These are phyloP conservation scores for Cyberlindnera misumaiensis DNA, from an alignment of 805 yeast species.

Conservation along the genomic window DNA sequence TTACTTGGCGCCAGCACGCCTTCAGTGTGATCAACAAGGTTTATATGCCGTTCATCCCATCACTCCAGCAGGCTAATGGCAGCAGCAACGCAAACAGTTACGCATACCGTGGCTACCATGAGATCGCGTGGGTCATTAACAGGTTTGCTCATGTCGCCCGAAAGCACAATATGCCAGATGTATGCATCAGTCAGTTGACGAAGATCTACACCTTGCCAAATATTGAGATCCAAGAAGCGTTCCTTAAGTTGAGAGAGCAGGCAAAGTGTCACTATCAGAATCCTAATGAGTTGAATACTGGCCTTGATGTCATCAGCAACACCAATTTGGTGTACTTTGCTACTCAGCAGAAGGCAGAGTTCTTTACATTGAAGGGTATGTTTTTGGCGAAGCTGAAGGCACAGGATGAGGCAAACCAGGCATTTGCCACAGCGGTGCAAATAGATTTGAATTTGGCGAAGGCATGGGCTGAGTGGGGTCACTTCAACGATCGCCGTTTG, in stretches of 20 bases:
- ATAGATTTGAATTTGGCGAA: constrained; percentile 89
- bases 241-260: constrained; percentile 90
- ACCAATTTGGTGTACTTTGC: constrained; percentile 95
- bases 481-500: constrained; percentile 82
- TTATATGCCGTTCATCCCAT: constrained; percentile 86
- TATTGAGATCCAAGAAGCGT: constrained; percentile 97
- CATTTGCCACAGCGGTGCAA: constrained; percentile 96
- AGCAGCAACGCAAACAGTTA: constrained; percentile 76
- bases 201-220: constrained; percentile 94
- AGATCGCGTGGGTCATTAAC: constrained; percentile 97
- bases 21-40: constrained; percentile 93
- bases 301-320: constrained; percentile 92
- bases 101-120: constrained; percentile 97
- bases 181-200: constrained; percentile 86
- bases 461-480: constrained; percentile 99
- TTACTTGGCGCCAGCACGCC: constrained; percentile 98
- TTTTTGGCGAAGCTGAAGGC: constrained; percentile 86
- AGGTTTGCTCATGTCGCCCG: constrained; percentile 98
- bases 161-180: constrained; percentile 94
- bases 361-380: constrained; percentile 97
- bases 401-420: constrained; percentile 93
- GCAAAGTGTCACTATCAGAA: constrained; percentile 96
- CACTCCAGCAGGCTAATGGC: constrained; percentile 65
- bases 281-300: constrained; percentile 85
- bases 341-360: constrained; percentile 96